Evolutionary conservation across 2,329 filamentous ascomycete genomes (phyloP), one percentile per base, ranked within the genome.

Genomic region (Penicillium sp.): DNA sequence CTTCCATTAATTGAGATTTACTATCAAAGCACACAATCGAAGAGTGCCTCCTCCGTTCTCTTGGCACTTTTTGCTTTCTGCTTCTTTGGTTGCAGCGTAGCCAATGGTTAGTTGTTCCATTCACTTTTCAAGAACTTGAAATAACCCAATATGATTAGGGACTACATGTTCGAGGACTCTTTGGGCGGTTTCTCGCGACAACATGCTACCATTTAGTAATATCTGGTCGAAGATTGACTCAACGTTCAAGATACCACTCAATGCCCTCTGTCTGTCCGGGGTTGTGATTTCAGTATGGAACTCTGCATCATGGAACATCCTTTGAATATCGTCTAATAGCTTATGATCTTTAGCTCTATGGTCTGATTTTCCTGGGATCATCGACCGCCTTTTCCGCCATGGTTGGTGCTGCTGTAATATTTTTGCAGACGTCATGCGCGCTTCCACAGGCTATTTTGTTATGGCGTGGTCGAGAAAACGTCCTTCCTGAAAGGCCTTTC

Each of bases 1-100:
- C 21, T 55, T n/a, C 53, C 53, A 13, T 33, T 55, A 36, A 48
- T 55, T 14, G 48, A 55, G 21, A 51, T 55, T n/a, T 55, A 55
- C 29, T 55, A 51, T 29, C 53, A 55, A 26, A 39, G 43, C n/a
- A 55, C 53, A 5, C 14, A 46, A n/a, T 51, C 48, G 10, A 51
- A 48, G 28, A 36, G 19, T 23, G 48, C 48, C 11, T 28, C 53
- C 10, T 28, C 48, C 4, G 18, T 51, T 13, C 43, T 51, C 5
- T 16, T 55, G 43, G 42, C 48, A 28, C n/a, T 45, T 10, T 55
- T 55, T 45, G 48, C 53, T 11, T 44, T 55, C 14, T 55, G 48
- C 23, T 55, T 55, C 16, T 55, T 55, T 19, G 53, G 48, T 7
- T 55, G 53, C 18, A 37, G 43, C 34, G 53, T 55, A 1, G 48